Base-by-base conservation (phyloP, 495 filamentous ascomycete species). In the Penicillium robsamsonii region DNA sequence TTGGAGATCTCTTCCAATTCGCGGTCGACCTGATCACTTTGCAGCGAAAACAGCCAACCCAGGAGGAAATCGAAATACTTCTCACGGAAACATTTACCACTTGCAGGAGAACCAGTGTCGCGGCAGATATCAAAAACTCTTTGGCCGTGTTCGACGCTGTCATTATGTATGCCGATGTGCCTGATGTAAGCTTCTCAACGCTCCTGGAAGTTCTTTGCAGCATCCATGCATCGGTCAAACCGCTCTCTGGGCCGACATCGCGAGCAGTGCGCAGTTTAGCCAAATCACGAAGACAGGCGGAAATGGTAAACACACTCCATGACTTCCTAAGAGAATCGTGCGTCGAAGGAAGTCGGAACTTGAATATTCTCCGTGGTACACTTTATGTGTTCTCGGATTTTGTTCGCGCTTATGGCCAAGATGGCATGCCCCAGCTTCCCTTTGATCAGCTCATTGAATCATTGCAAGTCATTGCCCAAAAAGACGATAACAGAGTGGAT, bases 181-280 rank as follows among this genome's bases (percentile, higher is more conserved):
- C 91, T 7, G 81, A 77, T 43, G 66, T 72, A 55, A 85, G 83
- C 58, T 80, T 96, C 20, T 74, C 80, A 59, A 77, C 79, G 51
- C 89, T 90, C 62, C 73, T 97, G 20, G 84, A 90, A 64, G 82
- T 94, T 15, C 78, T 97, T 48, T 93, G 90, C 70, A 87, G 86
- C 53, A 90, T 93, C 25, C 87, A 92, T 67, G 85, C 87, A 47
- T 83, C 90, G 18, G 82, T 96, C 18, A 81, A 80, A 31, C 77
- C 78, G 47, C 78, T 92, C 17, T 81, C 84, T 50, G 85, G 88
- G 35, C 82, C 83, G 22, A 85, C 90, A 6, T 96, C 91, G 79
- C 82, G 84, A 46, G 84, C 87, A 17, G 81, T 94, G 35, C 80
- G 81, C 64, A 92, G 88, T 65, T 74, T 96, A 8, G 89, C 87